Base-by-base conservation (phyloP, 805 yeast species). In the Kazachstania kunashirensis region DNA sequence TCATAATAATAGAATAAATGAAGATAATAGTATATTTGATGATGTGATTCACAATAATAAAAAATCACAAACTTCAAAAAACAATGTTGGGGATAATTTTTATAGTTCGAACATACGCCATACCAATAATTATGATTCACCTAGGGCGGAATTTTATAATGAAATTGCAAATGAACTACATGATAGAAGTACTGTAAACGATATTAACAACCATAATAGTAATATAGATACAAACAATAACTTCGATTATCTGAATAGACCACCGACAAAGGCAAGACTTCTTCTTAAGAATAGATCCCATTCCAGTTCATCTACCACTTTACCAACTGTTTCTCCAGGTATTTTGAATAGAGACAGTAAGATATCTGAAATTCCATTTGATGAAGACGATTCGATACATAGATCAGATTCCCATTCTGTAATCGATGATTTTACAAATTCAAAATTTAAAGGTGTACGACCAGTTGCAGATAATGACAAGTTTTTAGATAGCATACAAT, bases 341-440 rank as follows among this genome's bases (percentile, higher is more conserved):
- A 31, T 21, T 18, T 18, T 21, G 12, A 15, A 19, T 10, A 25
- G 16, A 11, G 38, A 36, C 25, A 38, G 42, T 9, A 46, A 45
- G 29, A 51, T 52, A 13, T 49, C 51, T 5, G 57, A 52, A 26
- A 40, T 52, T 13, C 57, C 57, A 13, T 44, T 37, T 16, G 48
- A 48, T 20, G 55, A 47, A 18, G 47, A 45, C 6, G 46, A 44
- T n/a, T 5, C 13, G 10, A n/a, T 23, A 23, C 25, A 33, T 11
- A 25, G 15, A n/a, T 13, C 13, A 7, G 15, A 25, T 6, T 12
- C 13, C n/a, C 32, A 12, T 17, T 27, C 29, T 17, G 23, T 17
- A 15, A 18, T 23, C 13, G 29, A 29, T 17, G 29, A 34, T 8
- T 13, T 16, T n/a, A 11, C 24, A 18, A 19, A 12, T 12, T 11